phyloP scores from a whole-genome alignment of 805 yeast genomes.

The Lachancea thermotolerans region DNA sequence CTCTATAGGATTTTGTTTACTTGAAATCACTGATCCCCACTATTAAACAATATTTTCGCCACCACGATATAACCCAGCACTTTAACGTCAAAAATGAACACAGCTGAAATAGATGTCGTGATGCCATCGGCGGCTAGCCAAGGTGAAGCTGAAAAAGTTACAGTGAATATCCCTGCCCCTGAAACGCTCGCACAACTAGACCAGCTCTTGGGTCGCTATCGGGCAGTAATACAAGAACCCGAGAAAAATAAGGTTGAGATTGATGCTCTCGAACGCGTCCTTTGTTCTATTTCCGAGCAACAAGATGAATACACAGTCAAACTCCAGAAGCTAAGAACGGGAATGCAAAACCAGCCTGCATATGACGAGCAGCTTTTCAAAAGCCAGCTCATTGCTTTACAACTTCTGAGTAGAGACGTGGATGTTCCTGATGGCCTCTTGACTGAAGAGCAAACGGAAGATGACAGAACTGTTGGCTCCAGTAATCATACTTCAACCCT shows the following conservation, averaged over 20 bases:
- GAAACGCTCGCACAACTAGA: slow-evolving; percentile 23
- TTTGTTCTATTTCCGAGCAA: slow-evolving; percentile 36
- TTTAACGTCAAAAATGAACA: slow-evolving; percentile 1
- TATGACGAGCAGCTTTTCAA: slow-evolving; percentile 43
- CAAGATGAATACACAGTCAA: slow-evolving; percentile 33
- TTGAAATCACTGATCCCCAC: no score
- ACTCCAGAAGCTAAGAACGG: slow-evolving; percentile 25
- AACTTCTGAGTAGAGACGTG: slow-evolving; percentile 56
- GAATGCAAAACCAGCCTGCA: slow-evolving; percentile 15
- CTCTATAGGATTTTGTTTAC: no score
- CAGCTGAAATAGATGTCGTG: slow-evolving; percentile 1
- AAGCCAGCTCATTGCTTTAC: slow-evolving; percentile 58
- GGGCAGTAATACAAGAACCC: slow-evolving; percentile 24
- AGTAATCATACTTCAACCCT: background rate
- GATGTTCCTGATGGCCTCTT: slow-evolving; percentile 55
- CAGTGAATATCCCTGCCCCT: slow-evolving; percentile 22
- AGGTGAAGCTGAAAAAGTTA: background rate
- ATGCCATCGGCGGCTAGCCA: slow-evolving; percentile 5
- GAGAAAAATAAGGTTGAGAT: slow-evolving; percentile 33
- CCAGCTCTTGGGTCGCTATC: slow-evolving; percentile 28
- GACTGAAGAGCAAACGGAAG: slow-evolving; percentile 15
- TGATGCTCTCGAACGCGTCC: slow-evolving; percentile 37
- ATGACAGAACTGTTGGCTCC: background rate
- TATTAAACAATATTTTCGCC: no score
- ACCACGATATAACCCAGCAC: no score